Conservation (phyloP, 306 rosid genomes). For the Trifolium subterraneum region DNA sequence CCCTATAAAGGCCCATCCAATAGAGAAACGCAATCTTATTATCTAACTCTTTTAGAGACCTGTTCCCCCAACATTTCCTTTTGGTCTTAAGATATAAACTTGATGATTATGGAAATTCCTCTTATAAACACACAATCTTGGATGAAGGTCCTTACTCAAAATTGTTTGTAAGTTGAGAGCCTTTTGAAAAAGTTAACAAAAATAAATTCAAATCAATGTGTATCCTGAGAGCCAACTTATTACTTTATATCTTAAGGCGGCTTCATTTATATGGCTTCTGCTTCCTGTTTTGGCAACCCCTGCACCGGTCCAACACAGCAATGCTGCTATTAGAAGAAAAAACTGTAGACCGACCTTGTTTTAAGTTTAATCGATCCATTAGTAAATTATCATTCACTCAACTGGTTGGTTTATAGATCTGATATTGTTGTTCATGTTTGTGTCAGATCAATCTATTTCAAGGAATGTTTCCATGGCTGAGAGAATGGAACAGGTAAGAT, state of each 20-base stretch:
- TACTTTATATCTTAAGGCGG: slow-evolving; percentile 1
- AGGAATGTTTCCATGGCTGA: slow-evolving; percentile 60
- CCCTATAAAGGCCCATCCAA: not conserved
- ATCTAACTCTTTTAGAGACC: not conserved
- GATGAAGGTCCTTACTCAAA: not conserved
- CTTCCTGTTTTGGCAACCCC: not conserved
- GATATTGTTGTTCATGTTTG: slow-evolving; percentile 34
- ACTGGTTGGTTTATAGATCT: slow-evolving; percentile 38
- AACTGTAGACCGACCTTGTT: not conserved
- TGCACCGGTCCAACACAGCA: not conserved
- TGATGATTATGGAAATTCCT: not conserved
- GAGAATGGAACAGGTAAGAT: slow-evolving; percentile 70
- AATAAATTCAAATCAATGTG: not conserved
- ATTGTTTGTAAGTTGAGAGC: not conserved
- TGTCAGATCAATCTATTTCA: slow-evolving; percentile 73
- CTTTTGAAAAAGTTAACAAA: not conserved
- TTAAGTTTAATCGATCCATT: slow-evolving; percentile 18
- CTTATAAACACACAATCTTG: slow-evolving; percentile 10
- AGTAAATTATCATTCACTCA: slow-evolving; percentile 18
- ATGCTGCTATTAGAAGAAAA: slow-evolving; percentile 2
- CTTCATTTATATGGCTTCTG: not conserved
- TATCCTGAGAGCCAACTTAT: slow-evolving; percentile 18
- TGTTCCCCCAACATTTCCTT: slow-evolving; percentile 2
- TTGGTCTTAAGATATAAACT: not conserved
- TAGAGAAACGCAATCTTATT: not conserved